phyloP scores from a whole-genome alignment of 2,329 filamentous ascomycete genomes.

The Emergomyces pasteurianus region DNA sequence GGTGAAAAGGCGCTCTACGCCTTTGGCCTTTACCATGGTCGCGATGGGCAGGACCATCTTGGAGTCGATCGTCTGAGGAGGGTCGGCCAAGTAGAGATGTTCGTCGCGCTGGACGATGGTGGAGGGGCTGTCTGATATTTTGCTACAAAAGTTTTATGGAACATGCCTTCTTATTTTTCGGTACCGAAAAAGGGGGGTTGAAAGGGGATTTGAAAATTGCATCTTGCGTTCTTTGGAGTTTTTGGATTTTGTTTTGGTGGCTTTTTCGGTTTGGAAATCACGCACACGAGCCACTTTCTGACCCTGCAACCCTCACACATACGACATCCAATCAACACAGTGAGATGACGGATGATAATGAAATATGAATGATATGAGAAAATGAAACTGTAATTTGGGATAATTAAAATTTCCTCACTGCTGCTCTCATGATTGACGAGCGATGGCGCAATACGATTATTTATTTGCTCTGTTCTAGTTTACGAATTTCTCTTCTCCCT shows the following conservation, averaged over 20 bases:
- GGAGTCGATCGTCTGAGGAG: conserved; percentile 46
- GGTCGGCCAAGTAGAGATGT: conserved; percentile 31
- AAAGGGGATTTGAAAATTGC: neutral
- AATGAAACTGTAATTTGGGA: neutral
- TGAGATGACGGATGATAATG: neutral
- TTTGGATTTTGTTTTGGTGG: neutral
- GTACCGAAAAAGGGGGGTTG: neutral
- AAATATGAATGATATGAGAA: neutral
- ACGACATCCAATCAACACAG: neutral
- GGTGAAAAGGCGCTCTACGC: conserved; percentile 36
- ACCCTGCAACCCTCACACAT: neutral
- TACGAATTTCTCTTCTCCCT: neutral
- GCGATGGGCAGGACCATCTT: conserved; percentile 48
- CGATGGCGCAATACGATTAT: neutral
- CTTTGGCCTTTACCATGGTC: conserved; percentile 46
- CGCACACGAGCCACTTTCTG: neutral
- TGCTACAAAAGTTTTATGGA: neutral
- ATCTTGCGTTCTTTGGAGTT: neutral
- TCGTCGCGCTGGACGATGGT: conserved; percentile 16
- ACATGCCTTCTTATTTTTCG: neutral
- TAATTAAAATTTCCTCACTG: neutral
- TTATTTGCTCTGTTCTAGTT: neutral
- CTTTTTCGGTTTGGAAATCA: neutral
- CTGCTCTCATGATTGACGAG: neutral
- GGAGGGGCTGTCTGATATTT: neutral